These are phyloP conservation scores for Eucalyptus sp. DNA, from an alignment of 345 rosid genomes.

Conservation along the genomic window DNA sequence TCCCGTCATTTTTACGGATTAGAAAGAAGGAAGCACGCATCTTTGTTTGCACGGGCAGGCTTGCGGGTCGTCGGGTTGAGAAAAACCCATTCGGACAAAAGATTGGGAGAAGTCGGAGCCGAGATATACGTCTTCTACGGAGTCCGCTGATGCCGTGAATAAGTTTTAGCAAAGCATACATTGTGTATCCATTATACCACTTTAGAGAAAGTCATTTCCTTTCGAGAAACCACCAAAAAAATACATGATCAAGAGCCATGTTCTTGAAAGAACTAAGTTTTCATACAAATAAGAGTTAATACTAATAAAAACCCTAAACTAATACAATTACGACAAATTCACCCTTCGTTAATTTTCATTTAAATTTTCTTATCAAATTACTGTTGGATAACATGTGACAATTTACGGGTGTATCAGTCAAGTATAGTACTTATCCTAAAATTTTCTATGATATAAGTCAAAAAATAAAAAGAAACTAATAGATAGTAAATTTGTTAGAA, in stretches of 20 bases:
- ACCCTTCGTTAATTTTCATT: fast-evolving
- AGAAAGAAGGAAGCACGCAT: neutral
- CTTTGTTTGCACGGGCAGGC: neutral
- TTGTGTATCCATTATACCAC: neutral
- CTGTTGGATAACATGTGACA: no score
- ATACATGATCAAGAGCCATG: neutral
- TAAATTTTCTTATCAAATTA: no score
- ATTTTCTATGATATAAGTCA: no score
- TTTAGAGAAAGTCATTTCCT: neutral
- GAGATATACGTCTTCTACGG: neutral
- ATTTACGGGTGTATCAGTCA: fast-evolving
- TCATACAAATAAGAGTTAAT: neutral
- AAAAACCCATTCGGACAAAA: neutral
- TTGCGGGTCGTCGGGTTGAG: neutral
- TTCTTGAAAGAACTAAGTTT: neutral
- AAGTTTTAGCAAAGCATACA: neutral
- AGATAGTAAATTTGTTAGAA: fast-evolving
- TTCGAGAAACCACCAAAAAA: neutral
- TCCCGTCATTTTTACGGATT: neutral
- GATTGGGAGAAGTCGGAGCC: neutral
- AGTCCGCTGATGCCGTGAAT: neutral
- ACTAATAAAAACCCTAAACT: no score
- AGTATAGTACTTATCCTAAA: no score
- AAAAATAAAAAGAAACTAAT: no score
- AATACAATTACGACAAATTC: fast-evolving